Evolutionary conservation across 2,329 filamentous ascomycete species (phyloP).

Genomic region (Ceratocystiopsis sp.): DNA sequence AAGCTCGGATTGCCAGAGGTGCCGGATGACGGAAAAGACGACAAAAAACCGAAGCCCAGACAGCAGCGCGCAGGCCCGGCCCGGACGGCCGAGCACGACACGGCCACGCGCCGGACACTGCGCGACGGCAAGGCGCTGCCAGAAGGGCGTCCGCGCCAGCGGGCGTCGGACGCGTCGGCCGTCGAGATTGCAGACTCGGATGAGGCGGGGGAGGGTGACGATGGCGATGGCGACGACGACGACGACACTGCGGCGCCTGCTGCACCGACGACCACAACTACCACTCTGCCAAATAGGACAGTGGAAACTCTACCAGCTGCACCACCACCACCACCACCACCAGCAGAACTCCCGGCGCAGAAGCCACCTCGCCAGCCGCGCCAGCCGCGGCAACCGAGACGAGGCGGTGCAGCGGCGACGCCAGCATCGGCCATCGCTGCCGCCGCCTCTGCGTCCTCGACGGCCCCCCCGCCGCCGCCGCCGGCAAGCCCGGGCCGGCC

Average conservation of each 20-base stretch:
- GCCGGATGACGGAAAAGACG: too few species aligned
- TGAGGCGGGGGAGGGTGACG: not conserved
- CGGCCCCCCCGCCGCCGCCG: not conserved
- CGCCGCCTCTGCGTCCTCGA: not conserved
- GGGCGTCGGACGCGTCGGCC: not conserved
- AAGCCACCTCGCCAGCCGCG: not conserved
- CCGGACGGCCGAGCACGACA: not conserved
- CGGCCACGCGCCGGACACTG: not conserved
- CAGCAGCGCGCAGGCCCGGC: too few species aligned
- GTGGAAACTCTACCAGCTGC: not conserved
- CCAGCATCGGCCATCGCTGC: conserved; percentile 21
- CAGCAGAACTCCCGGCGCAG: not conserved
- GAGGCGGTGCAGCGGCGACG: not conserved
- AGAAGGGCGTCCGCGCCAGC: not conserved
- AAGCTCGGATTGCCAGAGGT: too few species aligned
- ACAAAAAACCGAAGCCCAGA: too few species aligned
- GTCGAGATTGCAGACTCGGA: conserved; percentile 5
- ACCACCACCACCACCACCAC: not conserved
- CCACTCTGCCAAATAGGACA: too few species aligned
- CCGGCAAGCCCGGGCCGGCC: conserved; percentile 21
- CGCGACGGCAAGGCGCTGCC: not conserved
- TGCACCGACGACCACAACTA: not conserved
- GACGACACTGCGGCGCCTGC: too few species aligned
- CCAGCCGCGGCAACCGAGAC: conserved; percentile 13
- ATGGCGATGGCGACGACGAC: not conserved